These are phyloP conservation scores for Biscogniauxia mediterranea DNA, from an alignment of 2,329 filamentous ascomycete genomes.

Conservation along the genomic window DNA sequence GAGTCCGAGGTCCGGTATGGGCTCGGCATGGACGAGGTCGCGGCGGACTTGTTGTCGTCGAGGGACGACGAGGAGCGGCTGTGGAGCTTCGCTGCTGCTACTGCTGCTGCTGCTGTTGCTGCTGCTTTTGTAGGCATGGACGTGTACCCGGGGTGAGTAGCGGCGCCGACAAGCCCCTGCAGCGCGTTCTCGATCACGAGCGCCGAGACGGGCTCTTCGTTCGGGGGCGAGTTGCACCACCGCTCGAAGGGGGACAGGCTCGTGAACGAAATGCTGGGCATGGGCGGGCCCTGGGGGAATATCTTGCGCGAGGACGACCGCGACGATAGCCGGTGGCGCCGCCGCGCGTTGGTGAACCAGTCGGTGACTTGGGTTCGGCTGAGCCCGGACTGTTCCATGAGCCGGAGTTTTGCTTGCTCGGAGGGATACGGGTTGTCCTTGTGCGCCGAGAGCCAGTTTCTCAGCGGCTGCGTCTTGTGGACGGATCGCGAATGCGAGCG, in stretches of 20 bases:
- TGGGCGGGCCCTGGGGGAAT: constrained; percentile 42
- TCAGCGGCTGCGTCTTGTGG: constrained; percentile 43
- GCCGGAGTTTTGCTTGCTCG: constrained; percentile 42
- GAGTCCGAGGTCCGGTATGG: too few species aligned
- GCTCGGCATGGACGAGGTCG: too few species aligned
- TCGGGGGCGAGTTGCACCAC: constrained; percentile 43
- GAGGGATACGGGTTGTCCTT: constrained; percentile 48
- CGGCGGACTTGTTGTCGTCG: too few species aligned
- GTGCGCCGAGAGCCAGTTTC: constrained; percentile 46
- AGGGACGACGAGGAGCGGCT: background rate
- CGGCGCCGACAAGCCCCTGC: background rate
- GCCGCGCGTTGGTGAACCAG: constrained; percentile 51
- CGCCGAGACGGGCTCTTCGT: constrained; percentile 42
- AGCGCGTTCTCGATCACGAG: constrained; percentile 39
- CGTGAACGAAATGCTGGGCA: constrained; percentile 39
- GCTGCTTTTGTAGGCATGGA: too few species aligned
- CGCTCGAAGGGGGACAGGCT: constrained; percentile 47
- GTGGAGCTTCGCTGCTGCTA: background rate
- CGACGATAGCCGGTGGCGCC: constrained; percentile 42
- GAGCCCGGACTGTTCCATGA: constrained; percentile 44
- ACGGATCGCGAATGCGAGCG: constrained; percentile 41
- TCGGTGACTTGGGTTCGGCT: constrained; percentile 45
- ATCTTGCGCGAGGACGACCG: constrained; percentile 22
- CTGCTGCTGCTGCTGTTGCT: too few species aligned
- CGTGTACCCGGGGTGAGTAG: too few species aligned